Base-by-base conservation (phyloP, 2,329 filamentous ascomycete genomes). In the Aspergillus transmontanensis region DNA sequence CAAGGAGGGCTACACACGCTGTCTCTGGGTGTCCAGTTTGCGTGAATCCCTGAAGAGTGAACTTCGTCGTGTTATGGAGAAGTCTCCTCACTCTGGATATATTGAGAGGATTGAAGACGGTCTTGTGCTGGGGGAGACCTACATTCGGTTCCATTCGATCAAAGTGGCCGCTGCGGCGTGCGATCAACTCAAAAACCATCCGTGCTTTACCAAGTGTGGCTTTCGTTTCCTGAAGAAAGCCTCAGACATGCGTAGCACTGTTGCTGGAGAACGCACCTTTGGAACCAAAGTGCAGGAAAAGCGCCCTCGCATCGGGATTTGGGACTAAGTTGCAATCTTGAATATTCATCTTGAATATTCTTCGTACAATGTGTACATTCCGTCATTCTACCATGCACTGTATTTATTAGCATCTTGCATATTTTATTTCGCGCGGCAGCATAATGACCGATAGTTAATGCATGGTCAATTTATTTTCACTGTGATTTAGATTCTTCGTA, bases 1-100 rank as follows among this genome's bases (percentile, higher is more conserved):
- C 14, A 46, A 70, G 0, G 48, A 68, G 32, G 70, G 71, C 11
- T 64, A 72, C 36, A 75, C 71, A 4, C 72, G 74, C 10, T 72
- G 66, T 32, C n/a, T 76, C 28, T 64, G 65, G 1, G 62, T 76
- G 11, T 66, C 59, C 3, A 58, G 65, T 21, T 36, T 64, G 12
- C 53, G 58, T 4, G 59, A 67, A 14, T 45, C 43, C 21, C 34
- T 66, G 45, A 65, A 56, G 56, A 45, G 28, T 19, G 63, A 63
- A 14, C 41, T 70, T 23, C 46, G 36, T 9, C 60, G 60, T 12
- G 56, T 63, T 16, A 34, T 73, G 36, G 45, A 54, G 14, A 59
- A 54, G 4, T 64, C 63, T 5, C 19, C 28, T n/a, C 61, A 65
- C 48, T 46, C 48, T 19, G 21, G 61, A 3, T 62, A 67, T 34